Conservation (phyloP, 148 eudicot species). For the Nepenthes gracilis region DNA sequence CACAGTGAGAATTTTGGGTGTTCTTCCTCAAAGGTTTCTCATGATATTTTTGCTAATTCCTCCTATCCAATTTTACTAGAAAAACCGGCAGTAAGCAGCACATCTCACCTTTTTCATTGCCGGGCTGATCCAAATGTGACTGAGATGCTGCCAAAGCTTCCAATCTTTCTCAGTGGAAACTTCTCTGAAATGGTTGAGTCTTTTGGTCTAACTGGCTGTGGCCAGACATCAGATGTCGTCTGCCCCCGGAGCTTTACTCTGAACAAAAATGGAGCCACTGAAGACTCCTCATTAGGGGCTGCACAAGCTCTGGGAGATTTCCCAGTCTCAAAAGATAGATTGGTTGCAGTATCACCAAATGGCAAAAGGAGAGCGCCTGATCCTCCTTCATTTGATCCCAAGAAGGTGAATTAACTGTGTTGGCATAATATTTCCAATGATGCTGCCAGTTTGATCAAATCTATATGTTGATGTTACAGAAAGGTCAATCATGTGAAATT, state of each 20-base stretch:
- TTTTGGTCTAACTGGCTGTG: constrained; percentile 38
- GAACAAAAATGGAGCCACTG: constrained; percentile 13
- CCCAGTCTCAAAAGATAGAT: constrained; percentile 30
- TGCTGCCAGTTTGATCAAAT: not conserved
- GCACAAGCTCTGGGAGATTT: constrained; percentile 22
- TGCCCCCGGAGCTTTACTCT: constrained; percentile 14
- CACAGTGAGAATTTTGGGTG: constrained; percentile 45
- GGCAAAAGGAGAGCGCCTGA: constrained; percentile 53
- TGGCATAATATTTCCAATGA: not conserved
- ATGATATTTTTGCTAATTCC: constrained; percentile 29
- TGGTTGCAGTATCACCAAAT: constrained; percentile 31
- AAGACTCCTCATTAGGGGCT: constrained; percentile 9
- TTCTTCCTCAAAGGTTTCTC: constrained; percentile 36
- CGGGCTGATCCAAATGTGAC: constrained; percentile 44
- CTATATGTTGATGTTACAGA: not conserved
- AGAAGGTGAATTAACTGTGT: constrained; percentile 28
- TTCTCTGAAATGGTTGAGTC: constrained; percentile 54
- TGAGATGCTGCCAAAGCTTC: constrained; percentile 50
- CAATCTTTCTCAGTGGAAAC: constrained; percentile 50
- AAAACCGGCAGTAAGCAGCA: constrained; percentile 15
- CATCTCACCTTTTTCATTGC: constrained; percentile 37
- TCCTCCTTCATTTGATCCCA: constrained; percentile 29
- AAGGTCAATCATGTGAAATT: not conserved
- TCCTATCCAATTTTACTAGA: constrained; percentile 17
- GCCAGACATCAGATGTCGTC: constrained; percentile 18